Conservation (phyloP, 2,329 filamentous ascomycete genomes). For the Plenodomus tracheiphilus region DNA sequence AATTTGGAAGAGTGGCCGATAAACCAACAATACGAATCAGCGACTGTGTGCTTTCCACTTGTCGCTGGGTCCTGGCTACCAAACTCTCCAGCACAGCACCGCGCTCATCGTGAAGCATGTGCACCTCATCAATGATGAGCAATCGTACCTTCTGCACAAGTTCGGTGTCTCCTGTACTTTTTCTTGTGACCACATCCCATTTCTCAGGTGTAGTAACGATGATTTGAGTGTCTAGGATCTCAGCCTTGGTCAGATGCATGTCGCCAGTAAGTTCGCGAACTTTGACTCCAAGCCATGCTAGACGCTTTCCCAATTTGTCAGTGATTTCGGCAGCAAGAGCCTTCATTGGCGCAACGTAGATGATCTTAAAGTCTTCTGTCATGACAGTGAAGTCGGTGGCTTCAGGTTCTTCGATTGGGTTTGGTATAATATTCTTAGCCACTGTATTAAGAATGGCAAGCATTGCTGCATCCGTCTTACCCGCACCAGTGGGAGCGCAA, state of each 20-base stretch:
- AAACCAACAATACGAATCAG: conserved; percentile 95
- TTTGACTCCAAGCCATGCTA: conserved; percentile 91
- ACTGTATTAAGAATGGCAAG: conserved; percentile 90
- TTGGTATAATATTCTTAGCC: conserved; percentile 80
- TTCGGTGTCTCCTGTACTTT: conserved; percentile 95
- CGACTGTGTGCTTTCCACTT: conserved; percentile 97
- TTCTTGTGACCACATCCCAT: conserved; percentile 97
- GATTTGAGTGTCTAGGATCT: conserved; percentile 94
- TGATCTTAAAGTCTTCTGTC: conserved; percentile 91
- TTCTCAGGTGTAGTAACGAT: conserved; percentile 99
- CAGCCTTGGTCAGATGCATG: conserved; percentile 96
- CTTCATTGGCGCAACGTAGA: conserved; percentile 99
- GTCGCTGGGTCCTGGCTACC: conserved; percentile 90
- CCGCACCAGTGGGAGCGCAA: conserved; percentile 94
- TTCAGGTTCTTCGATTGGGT: conserved; percentile 72
- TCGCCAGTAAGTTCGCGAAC: conserved; percentile 95
- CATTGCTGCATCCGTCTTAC: conserved; percentile 99
- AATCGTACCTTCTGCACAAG: conserved; percentile 95
- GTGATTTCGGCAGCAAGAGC: conserved; percentile 95
- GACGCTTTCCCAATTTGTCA: conserved; percentile 85
- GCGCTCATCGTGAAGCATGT: conserved; percentile 98
- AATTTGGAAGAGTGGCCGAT: conserved; percentile 95
- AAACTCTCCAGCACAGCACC: conserved; percentile 95
- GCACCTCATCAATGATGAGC: conserved; percentile 97
- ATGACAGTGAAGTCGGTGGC: conserved; percentile 81